These are phyloP conservation scores for Trichoderma virens DNA, from an alignment of 495 filamentous ascomycete genomes.

Conservation along the genomic window DNA sequence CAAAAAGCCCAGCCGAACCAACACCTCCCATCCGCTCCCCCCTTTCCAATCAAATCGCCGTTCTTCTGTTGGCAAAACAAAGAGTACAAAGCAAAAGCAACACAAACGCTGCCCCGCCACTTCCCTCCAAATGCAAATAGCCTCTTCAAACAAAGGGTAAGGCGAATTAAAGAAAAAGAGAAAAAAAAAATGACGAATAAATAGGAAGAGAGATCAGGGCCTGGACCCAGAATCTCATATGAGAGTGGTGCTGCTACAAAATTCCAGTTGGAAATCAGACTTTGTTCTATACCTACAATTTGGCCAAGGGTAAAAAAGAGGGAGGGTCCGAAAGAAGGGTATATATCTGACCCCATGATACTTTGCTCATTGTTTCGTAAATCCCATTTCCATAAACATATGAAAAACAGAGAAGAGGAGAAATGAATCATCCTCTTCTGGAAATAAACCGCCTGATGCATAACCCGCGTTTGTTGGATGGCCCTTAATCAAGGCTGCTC, in stretches of 20 bases:
- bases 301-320: background rate
- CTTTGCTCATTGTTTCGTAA: conserved; percentile 3
- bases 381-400: background rate
- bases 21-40: background rate
- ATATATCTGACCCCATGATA: background rate
- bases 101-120: background rate
- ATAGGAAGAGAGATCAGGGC: background rate
- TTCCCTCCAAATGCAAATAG: background rate
- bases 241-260: background rate
- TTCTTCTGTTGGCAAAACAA: background rate
- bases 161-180: background rate
- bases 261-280: background rate
- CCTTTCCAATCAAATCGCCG: background rate
- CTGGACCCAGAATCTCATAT: background rate
- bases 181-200: background rate
- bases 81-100: background rate
- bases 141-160: background rate
- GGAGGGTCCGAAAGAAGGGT: background rate
- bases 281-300: background rate
- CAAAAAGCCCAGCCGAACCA: too few species aligned
- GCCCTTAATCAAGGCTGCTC: background rate
- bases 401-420: background rate
- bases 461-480: background rate
- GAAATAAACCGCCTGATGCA: background rate
- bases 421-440: background rate